These are phyloP conservation scores for Rhynchosporium graminicola DNA, from an alignment of 2,329 filamentous ascomycete genomes.

Conservation along the genomic window DNA sequence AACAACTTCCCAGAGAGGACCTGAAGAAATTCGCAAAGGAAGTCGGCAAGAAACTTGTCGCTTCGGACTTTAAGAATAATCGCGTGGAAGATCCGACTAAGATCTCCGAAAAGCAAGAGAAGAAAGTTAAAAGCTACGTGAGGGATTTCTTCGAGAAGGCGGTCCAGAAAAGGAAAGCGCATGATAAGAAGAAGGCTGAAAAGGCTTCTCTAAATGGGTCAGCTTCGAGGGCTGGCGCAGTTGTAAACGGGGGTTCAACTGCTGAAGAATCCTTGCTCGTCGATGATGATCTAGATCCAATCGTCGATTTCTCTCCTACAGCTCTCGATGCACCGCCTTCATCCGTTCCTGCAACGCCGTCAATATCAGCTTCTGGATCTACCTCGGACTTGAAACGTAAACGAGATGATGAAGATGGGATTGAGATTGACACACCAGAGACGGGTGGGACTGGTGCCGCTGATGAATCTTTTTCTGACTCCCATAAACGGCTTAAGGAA, in stretches of 20 bases:
- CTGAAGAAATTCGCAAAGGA: slow-evolving; percentile 64
- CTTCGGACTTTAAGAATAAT: slow-evolving; percentile 86
- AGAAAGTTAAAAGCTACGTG: slow-evolving; percentile 80
- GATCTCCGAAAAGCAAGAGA: slow-evolving; percentile 75
- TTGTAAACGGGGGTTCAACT: slow-evolving; percentile 38
- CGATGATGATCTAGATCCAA: slow-evolving; percentile 35
- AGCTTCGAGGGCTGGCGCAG: slow-evolving; percentile 32
- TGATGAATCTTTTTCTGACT: slow-evolving; percentile 28
- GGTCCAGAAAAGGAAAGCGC: slow-evolving; percentile 69
- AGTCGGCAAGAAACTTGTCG: slow-evolving; percentile 84
- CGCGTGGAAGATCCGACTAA: slow-evolving; percentile 81
- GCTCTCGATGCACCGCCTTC: slow-evolving; percentile 16
- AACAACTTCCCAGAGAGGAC: slow-evolving; percentile 82
- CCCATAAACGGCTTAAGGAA: slow-evolving; percentile 38
- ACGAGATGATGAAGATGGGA: slow-evolving; percentile 48
- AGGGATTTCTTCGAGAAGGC: slow-evolving; percentile 87
- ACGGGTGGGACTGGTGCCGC: neutral
- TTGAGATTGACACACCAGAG: slow-evolving; percentile 29
- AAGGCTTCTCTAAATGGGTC: slow-evolving; percentile 40
- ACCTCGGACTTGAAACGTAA: slow-evolving; percentile 60
- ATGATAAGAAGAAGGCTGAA: slow-evolving; percentile 67
- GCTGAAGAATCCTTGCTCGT: slow-evolving; percentile 29
- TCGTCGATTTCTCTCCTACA: slow-evolving; percentile 33
- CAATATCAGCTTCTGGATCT: slow-evolving; percentile 45
- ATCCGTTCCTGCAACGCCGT: slow-evolving; percentile 48